phyloP scores from a whole-genome alignment of 768 basidiomycete genomes.

The Tylopilus cervinicoccineus region DNA sequence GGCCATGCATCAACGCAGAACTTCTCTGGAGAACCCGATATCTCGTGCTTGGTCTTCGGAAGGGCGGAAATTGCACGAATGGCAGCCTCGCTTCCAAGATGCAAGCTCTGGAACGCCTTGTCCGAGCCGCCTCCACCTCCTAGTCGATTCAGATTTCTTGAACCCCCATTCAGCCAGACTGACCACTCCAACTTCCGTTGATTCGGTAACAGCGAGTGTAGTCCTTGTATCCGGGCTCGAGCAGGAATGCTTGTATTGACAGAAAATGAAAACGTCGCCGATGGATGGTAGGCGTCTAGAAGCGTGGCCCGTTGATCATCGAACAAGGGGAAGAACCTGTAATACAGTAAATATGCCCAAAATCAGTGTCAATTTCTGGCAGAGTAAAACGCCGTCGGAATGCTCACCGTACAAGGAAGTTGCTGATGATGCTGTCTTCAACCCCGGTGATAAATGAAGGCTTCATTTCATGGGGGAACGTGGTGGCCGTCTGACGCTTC shows the following conservation, averaged over 20 bases:
- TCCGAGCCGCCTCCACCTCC: constrained; percentile 55
- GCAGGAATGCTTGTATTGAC: constrained; percentile 79
- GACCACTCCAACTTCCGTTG: constrained; percentile 82
- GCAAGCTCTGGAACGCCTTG: constrained; percentile 60
- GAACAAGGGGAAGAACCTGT: constrained; percentile 80
- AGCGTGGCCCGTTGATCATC: constrained; percentile 72
- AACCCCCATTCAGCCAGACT: constrained; percentile 59
- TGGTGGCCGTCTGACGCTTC: constrained; percentile 53
- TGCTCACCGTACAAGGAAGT: constrained; percentile 73
- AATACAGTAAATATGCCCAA: constrained; percentile 3
- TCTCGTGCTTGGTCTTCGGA: constrained; percentile 81
- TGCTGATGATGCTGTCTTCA: constrained; percentile 60
- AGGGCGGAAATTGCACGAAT: constrained; percentile 57
- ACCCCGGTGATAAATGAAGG: constrained; percentile 74
- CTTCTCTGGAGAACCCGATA: constrained; percentile 70
- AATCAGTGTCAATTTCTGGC: constrained; percentile 6
- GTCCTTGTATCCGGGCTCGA: constrained; percentile 71
- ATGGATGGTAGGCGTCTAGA: constrained; percentile 70
- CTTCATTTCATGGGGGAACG: constrained; percentile 75
- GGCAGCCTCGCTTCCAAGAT: constrained; percentile 65
- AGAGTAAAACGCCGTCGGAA: neutral
- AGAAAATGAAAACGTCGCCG: constrained; percentile 89
- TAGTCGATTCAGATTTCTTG: constrained; percentile 75
- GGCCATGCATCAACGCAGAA: constrained; percentile 89
- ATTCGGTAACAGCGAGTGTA: constrained; percentile 69